These are phyloP conservation scores for Podospora conica DNA, from an alignment of 495 filamentous ascomycete genomes.

Conservation along the genomic window DNA sequence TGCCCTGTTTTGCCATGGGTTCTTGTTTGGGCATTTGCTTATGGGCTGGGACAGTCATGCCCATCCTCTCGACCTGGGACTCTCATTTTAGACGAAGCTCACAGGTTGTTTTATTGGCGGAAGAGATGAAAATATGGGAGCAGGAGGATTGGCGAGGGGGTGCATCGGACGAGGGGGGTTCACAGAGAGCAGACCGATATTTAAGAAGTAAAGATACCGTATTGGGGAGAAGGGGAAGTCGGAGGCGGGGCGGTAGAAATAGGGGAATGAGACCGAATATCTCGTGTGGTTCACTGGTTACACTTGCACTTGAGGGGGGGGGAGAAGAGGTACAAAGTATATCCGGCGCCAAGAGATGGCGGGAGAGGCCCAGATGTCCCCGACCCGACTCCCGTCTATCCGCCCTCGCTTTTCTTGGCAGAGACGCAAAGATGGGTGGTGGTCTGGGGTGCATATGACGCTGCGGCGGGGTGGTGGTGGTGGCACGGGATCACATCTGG, in stretches of 20 bases:
- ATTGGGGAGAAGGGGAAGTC: not conserved
- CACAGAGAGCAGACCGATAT: not conserved
- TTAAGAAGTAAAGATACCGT: not conserved
- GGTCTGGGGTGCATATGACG: not conserved
- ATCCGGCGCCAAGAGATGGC: not conserved
- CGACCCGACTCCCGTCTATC: not conserved
- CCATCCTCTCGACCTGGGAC: not conserved
- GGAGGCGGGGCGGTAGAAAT: not conserved
- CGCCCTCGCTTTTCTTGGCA: not conserved
- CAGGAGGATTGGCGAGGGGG: not conserved
- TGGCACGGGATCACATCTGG: not conserved
- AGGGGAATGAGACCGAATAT: not conserved
- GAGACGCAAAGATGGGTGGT: not conserved
- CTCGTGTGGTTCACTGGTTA: not conserved
- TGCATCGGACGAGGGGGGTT: not conserved
- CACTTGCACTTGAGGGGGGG: not conserved
- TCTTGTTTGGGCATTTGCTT: constrained; percentile 4
- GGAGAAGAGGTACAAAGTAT: not conserved
- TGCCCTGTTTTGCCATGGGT: constrained; percentile 1
- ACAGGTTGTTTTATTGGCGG: not conserved
- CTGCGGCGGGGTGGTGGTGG: not conserved
- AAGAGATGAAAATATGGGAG: not conserved
- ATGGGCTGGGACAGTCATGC: not conserved
- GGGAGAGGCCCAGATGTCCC: not conserved
- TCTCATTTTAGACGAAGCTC: constrained; percentile 11